Percentiles rank a stretch among this genome's conserved stretches.
Conservation (phyloP, 495 filamentous ascomycete species). For the Penicillium subrubescens region DNA sequence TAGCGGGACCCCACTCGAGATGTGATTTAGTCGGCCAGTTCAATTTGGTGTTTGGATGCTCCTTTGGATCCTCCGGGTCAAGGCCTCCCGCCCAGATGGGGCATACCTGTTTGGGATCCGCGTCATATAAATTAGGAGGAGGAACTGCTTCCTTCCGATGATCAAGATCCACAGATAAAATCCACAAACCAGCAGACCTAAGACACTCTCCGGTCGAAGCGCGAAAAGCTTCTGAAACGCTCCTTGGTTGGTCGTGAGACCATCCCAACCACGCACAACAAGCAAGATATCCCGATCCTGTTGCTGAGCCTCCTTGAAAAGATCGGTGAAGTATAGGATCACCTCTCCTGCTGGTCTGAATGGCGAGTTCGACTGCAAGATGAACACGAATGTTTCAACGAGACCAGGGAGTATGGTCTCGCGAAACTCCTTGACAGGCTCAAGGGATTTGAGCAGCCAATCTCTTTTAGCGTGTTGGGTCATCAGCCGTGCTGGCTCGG, state of each 20-base stretch:
- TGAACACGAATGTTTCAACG: background rate
- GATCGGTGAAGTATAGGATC: background rate
- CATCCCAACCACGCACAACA: background rate
- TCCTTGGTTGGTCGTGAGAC: background rate
- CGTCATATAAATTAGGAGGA: background rate
- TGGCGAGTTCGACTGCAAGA: background rate
- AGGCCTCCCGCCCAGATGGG: background rate
- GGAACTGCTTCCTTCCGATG: background rate
- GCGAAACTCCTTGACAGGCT: background rate
- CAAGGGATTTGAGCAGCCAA: background rate
- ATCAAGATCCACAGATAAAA: background rate
- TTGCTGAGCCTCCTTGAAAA: background rate
- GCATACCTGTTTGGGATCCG: background rate
- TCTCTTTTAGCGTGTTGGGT: too few species aligned
- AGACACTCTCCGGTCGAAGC: background rate
- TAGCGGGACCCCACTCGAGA: too few species aligned
- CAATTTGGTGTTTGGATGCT: too few species aligned
- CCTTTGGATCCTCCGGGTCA: too few species aligned
- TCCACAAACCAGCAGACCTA: background rate
- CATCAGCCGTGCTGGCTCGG: too few species aligned
- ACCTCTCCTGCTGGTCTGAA: background rate
- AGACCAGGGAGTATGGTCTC: background rate
- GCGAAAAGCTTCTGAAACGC: background rate
- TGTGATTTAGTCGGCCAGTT: too few species aligned
- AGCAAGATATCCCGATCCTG: background rate